phyloP scores from a whole-genome alignment of 129 eudicot species.

The carrot (Daucus carota) region DNA sequence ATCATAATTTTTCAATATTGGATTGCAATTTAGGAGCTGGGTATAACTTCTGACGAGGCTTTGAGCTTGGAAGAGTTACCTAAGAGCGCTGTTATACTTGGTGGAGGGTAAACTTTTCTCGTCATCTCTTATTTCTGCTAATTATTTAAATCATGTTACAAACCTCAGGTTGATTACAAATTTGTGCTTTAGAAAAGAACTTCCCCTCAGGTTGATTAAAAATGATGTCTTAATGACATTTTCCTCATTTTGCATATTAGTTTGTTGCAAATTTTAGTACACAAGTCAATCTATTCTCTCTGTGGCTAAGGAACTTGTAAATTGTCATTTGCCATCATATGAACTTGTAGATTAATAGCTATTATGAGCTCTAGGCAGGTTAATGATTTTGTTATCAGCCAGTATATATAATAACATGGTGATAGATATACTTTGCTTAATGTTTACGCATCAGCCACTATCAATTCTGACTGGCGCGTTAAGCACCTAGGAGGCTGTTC shows the following conservation, averaged over 20 bases:
- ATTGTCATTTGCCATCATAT: not conserved
- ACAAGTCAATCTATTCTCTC: not conserved
- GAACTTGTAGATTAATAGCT: not conserved
- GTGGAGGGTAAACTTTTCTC: constrained; percentile 66
- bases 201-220: constrained; percentile 63
- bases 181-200: constrained; percentile 78
- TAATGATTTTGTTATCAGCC: not conserved
- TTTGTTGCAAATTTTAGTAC: not conserved
- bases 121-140: constrained; percentile 8
- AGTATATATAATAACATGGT: not conserved
- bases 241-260: not conserved
- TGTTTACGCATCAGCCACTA: not conserved
- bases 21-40: constrained; percentile 59
- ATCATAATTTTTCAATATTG: not conserved
- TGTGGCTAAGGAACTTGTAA: not conserved
- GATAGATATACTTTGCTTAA: not conserved
- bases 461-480: not conserved
- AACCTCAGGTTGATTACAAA: constrained; percentile 30
- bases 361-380: not conserved
- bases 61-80: constrained; percentile 95
- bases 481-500: not conserved
- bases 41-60: constrained; percentile 95
- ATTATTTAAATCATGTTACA: too few relatives aligned
- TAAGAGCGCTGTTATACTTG: constrained; percentile 79
- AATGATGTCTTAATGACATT: not conserved